Evolutionary conservation across 176 grass and related monocot genomes (phyloP), one percentile per base, ranked within the genome.

Genomic region (Zoysia japonica): DNA sequence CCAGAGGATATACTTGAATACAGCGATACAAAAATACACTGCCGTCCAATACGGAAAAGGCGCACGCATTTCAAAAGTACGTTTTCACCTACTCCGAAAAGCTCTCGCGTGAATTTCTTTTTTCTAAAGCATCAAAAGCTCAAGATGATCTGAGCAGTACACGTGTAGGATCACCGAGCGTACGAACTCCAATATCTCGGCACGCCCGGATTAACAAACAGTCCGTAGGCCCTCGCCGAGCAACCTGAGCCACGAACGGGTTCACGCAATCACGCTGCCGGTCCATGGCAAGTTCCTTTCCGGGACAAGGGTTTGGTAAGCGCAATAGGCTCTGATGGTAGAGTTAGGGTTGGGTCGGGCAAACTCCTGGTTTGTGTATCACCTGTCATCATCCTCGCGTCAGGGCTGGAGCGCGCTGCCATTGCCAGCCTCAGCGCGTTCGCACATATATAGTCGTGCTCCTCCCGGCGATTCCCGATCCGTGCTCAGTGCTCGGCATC

Each of bases 221-320:
- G 50, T 41, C 9, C 19, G 74, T 52, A 72, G 79, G 76, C 63
- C 87, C 76, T 75, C 57, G n/a, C 41, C 16, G 48, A 77, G 13
- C 20, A 81, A 72, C 52, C 66, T 53, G 74, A 85, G 72, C 87
- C 73, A 89, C 78, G 37, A 85, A 73, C 19, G n/a, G 43, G 49
- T 3, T 83, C 48, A 1, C n/a, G 68, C 45, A 48, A 2, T 83
- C 48, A 1, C n/a, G 68, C 45, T 50, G 35, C 70, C 19, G 11
- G 45, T 42, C 75, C 75, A 53, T 47, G 46, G 15, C 28, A 61
- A 59, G 68, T 80, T 51, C 82, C 87, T 89, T 71, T 89, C 66
- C 87, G 73, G 68, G 67, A 78, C 72, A 85, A 46, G 84, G 84
- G 88, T 90, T 90, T 90, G 84, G 88, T 90, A 72, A 80, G 81